A percentile compares a stretch with the other conserved stretches of the same genome.
These are phyloP conservation scores for Hypomontagnella monticulosa DNA, from an alignment of 495 filamentous ascomycete genomes.

Conservation along the genomic window DNA sequence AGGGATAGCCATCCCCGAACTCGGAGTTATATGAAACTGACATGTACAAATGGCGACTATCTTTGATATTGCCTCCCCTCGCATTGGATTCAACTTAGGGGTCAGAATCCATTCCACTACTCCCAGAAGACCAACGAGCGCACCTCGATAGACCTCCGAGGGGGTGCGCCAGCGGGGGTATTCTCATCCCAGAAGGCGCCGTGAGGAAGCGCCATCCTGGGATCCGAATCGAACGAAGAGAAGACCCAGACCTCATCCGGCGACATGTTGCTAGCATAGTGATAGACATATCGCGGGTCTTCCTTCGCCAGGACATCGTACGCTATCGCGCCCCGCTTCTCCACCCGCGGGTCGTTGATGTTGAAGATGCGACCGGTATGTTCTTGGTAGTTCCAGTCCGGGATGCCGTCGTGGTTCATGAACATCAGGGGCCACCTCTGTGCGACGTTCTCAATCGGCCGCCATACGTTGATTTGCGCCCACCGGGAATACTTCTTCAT, in stretches of 20 bases:
- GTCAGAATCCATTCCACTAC: too few species aligned
- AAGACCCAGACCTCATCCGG: neutral
- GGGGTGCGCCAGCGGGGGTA: neutral
- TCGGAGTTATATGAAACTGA: too few species aligned
- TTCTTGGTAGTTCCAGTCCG: neutral
- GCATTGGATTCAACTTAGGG: too few species aligned
- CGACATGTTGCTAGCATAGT: conserved; percentile 1
- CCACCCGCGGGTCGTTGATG: neutral
- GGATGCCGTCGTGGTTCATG: neutral
- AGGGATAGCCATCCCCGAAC: too few species aligned
- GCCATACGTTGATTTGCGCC: conserved; percentile 5
- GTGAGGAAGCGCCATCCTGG: neutral
- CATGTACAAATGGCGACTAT: too few species aligned
- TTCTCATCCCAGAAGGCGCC: neutral
- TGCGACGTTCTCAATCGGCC: neutral
- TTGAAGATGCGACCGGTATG: neutral
- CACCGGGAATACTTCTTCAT: neutral
- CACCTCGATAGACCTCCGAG: neutral
- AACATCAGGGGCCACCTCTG: neutral
- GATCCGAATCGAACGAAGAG: neutral
- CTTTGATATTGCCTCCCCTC: too few species aligned
- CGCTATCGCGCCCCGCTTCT: neutral
- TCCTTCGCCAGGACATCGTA: neutral
- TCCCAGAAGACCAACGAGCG: conserved; percentile 2
- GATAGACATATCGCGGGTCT: neutral